Evolutionary conservation across 306 rosid species (phyloP).

Genomic region (Dryas octopetala): DNA sequence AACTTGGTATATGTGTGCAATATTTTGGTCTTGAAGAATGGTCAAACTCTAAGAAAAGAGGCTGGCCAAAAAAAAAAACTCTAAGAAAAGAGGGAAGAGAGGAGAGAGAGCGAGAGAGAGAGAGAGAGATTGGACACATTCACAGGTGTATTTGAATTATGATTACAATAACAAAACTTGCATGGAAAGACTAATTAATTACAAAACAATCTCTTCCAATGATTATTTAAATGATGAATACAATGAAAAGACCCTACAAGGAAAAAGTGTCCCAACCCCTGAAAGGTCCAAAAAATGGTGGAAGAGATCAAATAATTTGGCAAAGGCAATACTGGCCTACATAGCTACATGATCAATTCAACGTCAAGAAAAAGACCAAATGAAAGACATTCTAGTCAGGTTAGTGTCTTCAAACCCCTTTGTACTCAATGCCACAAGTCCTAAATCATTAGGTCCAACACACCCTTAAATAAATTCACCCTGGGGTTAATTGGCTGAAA

Average conservation of each 20-base stretch:
- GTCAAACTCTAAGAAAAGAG: neutral
- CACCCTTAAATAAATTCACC: neutral
- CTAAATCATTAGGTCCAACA: no score
- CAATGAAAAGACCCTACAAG: neutral
- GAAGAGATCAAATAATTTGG: neutral
- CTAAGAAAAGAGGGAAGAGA: neutral
- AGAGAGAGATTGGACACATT: neutral
- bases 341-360: neutral
- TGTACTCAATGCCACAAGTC: no score
- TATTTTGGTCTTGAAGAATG: neutral
- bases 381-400: neutral
- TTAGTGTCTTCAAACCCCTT: slow-evolving; percentile 22
- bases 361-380: neutral
- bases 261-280: neutral
- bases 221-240: neutral
- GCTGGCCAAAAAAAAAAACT: neutral
- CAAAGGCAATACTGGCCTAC: neutral
- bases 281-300: neutral
- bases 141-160: neutral
- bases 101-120: neutral
- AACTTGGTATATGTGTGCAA: neutral
- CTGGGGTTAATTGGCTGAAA: neutral
- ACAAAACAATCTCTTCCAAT: neutral
- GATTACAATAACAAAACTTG: neutral
- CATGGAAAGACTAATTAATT: neutral